Base-by-base conservation (phyloP, 768 basidiomycete genomes). In the Russula sp. region DNA sequence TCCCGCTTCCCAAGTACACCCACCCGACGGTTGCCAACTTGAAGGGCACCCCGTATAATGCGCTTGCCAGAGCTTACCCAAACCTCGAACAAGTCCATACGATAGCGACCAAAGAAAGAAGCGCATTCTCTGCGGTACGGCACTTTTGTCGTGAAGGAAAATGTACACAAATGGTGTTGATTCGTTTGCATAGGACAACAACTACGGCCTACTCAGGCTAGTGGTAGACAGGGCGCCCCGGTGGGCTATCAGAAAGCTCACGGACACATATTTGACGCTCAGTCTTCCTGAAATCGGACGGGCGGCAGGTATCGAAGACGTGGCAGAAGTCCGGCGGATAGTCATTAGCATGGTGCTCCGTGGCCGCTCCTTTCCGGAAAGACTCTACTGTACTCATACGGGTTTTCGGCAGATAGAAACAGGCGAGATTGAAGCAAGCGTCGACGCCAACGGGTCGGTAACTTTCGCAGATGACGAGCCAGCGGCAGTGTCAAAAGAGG, bases 201-300 rank as follows among this genome's bases (percentile, higher is more conserved):
- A 87, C 61, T 48, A 83, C 1, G 93, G 93, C 8, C 78, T 96
- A 36, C 74, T 92, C 40, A 73, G 77, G 42, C 86, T 87, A 65
- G 88, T 84, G 2, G 76, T 92, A 30, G 81, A 82, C 6, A 83
- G 84, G 18, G 86, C 90, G 0, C 88, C 90, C 0, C 80, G 88
- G 22, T 93, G 92, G 86, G 78, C 84, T 54, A 83, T 94, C 69
- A 86, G 84, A 74, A 89, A 85, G 72, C 83, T 94, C 62, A 94
- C 89, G 0, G 83, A 83, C 57, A 93, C 93, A 2, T 96, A 93
- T 70, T 79, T 92, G 46, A 91, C 89, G 0, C 83, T 93, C 18
- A 82, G 86, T 40, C 75, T 94, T 9, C 74, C 80, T 0, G 90
- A 94, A 67, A 91, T 95, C 56, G 87, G 82, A 3, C 79, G 78